Conservation (phyloP, 805 yeast genomes). For the Diddensiella santjacobensis region DNA sequence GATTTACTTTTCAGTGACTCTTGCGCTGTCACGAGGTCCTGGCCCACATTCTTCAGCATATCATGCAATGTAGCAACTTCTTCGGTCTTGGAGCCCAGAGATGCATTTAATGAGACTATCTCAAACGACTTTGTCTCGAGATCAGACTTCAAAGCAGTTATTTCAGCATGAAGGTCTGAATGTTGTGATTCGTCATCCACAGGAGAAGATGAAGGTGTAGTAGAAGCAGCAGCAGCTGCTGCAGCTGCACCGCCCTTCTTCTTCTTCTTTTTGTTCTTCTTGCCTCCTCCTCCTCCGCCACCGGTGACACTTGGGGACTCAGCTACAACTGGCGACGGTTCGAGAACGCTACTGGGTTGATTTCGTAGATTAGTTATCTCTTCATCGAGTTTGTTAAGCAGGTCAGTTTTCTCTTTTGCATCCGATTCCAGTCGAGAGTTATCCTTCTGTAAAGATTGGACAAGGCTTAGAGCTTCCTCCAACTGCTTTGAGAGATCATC, state of each 20-base stretch:
- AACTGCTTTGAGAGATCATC: constrained; percentile 7
- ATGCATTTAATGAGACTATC: neutral
- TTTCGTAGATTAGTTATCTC: neutral
- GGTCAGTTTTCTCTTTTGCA: neutral
- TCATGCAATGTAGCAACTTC: constrained; percentile 72
- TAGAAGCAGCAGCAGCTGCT: neutral
- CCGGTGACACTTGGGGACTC: constrained; percentile 2
- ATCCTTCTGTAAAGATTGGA: neutral
- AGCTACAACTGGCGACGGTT: neutral
- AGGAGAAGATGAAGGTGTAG: neutral
- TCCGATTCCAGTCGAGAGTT: neutral
- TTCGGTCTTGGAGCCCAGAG: constrained; percentile 32
- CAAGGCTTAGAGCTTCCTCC: constrained; percentile 12
- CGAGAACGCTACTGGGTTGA: neutral
- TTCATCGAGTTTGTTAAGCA: neutral
- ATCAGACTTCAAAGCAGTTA: constrained; percentile 1
- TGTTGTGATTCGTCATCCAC: neutral
- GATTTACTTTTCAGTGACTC: constrained; percentile 46
- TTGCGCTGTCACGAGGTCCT: constrained; percentile 69
- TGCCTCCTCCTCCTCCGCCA: constrained; percentile 12
- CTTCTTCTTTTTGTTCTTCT: constrained; percentile 32
- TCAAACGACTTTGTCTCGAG: neutral
- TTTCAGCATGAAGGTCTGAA: neutral
- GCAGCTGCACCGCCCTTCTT: constrained; percentile 23
- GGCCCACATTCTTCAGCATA: constrained; percentile 71